Evolutionary conservation across 2,329 filamentous ascomycete species (phyloP), one percentile per base, ranked within the genome.

Genomic region (Penicillium concentricum): DNA sequence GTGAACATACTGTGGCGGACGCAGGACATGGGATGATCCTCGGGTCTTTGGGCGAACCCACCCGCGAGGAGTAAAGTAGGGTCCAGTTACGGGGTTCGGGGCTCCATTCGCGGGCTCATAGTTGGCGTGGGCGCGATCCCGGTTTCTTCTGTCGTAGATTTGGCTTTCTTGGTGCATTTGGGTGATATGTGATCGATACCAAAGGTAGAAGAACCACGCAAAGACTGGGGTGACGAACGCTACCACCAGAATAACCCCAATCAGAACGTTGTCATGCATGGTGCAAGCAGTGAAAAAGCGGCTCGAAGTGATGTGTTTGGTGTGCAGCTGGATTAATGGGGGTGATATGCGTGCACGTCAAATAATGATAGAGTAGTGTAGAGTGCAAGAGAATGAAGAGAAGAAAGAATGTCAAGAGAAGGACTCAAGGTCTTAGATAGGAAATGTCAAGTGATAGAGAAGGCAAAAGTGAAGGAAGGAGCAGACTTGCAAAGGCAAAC

Each of bases 251-350:
- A 65, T 34, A 10, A 61, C 20, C 1, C 53, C 59, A n/a, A 67
- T 51, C 1, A 63, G 15, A 16, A 51, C 13, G 39, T 65, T 66
- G 10, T 46, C 43, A 10, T 61, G 13, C 65, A 67, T 66, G n/a
- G n/a, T 56, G 37, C 20, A 34, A 13, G 18, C 1, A 3, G 24
- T 20, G 34, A 22, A 15, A 20, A 15, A 46, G n/a, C 20, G 30
- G 1, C 10, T 18, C 9, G 1, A 28, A 18, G 5, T 34, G 26
- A 16, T 10, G 10, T 3, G 10, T 18, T 18, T 43, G 22, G 10
- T 9, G 20, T 24, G 48, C 12, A 22, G 26, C 12, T 24, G 30
- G 4, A 20, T 18, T 18, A 4, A 6, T 15, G 24, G 4, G 4
- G 6, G 8, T 49, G 48, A 13, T 18, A 18, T 32, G 9, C 1